Percentiles rank a stretch among this genome's conserved stretches.
phyloP scores from a whole-genome alignment of 768 basidiomycete genomes.

The Suillus sp. region DNA sequence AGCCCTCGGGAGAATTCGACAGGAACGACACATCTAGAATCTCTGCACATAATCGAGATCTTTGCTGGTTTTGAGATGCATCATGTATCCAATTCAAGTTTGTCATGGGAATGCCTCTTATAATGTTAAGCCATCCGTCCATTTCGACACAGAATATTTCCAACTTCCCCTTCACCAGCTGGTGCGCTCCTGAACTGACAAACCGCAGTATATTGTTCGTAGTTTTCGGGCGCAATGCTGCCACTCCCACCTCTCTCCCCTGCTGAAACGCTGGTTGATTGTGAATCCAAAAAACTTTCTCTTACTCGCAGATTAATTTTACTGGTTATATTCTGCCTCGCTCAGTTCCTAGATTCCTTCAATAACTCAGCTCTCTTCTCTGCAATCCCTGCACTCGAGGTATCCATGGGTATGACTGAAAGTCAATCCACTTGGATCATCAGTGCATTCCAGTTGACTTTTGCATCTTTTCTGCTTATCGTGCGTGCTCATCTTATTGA shows the following conservation, averaged over 20 bases:
- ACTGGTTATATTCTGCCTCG: slow-evolving; percentile 41
- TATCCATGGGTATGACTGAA: slow-evolving; percentile 22
- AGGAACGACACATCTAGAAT: not conserved
- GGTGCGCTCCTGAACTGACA: not conserved
- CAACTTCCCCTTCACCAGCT: not conserved
- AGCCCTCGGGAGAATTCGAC: not conserved
- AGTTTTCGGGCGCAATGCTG: slow-evolving; percentile 16
- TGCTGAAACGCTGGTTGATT: slow-evolving; percentile 9
- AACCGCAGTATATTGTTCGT: not conserved
- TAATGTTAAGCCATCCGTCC: not conserved
- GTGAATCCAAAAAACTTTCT: slow-evolving; percentile 20
- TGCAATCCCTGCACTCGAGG: slow-evolving; percentile 39
- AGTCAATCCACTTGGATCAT: slow-evolving; percentile 41
- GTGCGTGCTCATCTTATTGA: slow-evolving; percentile 24
- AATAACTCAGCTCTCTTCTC: slow-evolving; percentile 44
- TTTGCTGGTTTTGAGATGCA: not conserved
- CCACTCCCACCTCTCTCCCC: slow-evolving; percentile 5
- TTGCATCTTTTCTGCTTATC: slow-evolving; percentile 44
- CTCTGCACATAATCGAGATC: slow-evolving; percentile 2
- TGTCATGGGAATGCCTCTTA: not conserved
- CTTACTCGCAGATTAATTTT: slow-evolving; percentile 31
- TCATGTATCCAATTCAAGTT: not conserved
- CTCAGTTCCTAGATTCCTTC: slow-evolving; percentile 47
- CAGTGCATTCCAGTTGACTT: slow-evolving; percentile 44
- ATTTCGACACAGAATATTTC: not conserved